Evolutionary conservation across 1,284 basidiomycete genomes (phyloP), one percentile per base, ranked within the genome.

Genomic region (Ustilago curta): DNA sequence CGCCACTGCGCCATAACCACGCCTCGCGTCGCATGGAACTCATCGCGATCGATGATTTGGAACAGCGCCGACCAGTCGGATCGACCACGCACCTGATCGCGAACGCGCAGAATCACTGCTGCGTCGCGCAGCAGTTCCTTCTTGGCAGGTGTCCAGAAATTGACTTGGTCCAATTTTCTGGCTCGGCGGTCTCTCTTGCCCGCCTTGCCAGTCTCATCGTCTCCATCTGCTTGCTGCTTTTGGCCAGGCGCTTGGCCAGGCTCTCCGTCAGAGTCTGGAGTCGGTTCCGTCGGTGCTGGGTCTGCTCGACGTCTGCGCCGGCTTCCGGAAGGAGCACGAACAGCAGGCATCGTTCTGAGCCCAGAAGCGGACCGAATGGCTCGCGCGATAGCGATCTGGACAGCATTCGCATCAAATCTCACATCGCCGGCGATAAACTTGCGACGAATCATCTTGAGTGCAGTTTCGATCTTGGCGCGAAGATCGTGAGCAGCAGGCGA

Each of bases 51-150:
- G 16, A 73, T 31, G 18, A 95, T 88, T 83, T 93, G 91, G 79
- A 90, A 90, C 62, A 92, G 88, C 21, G 90, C 91, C 12, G 87
- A 87, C 88, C 90, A 91, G 73, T 92, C 91, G 43, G 91, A 87
- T 61, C 90, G 89, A 23, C 87, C 85, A 31, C 87, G 82, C 59
- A 86, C 81, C 53, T 90, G 87, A 82, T 91, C 93, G 25, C 95
- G 90, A 18, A 91, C 92, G 70, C 89, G 89, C 59, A 97, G 90
- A 72, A 97, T 91, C 2, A 90, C 92, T 45, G 90, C 91, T 1
- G 91, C 91, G 81, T 97, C 95, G 56, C 92, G 89, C 42, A 91
- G 90, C 31, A 95, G 88, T 69, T 96, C 95, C 71, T 96, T 93
- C 69, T 91, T 94, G 52, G 94, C 92, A 51, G 89, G 85, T 58